Evolutionary conservation across 805 yeast genomes (phyloP).

Genomic region (Lachancea fermentati): DNA sequence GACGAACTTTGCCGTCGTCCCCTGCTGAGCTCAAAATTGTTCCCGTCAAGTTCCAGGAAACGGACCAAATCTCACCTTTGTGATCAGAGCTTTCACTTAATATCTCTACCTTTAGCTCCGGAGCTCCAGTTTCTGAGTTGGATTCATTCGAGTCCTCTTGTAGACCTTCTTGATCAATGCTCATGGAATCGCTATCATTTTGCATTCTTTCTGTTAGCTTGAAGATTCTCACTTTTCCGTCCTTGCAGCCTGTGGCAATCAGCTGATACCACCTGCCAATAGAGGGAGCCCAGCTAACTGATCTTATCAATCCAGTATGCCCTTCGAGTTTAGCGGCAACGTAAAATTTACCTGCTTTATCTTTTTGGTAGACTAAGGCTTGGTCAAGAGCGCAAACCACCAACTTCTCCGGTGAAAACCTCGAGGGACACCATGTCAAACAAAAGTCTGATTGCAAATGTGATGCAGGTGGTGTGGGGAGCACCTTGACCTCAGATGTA

Average conservation of each 20-base stretch:
- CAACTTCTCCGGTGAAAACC: constrained; percentile 73
- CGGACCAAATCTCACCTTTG: constrained; percentile 91
- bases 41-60: constrained; percentile 91
- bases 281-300: constrained; percentile 94
- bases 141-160: neutral
- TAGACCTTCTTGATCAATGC: constrained; percentile 16
- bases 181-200: constrained; percentile 12
- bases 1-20: constrained; percentile 85
- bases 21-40: constrained; percentile 91
- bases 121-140: neutral
- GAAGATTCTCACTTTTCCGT: constrained; percentile 84
- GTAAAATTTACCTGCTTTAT: constrained; percentile 45
- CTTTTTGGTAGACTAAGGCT: constrained; percentile 67
- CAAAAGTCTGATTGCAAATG: constrained; percentile 82
- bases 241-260: constrained; percentile 93
- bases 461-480: constrained; percentile 67
- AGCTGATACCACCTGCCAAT: constrained; percentile 87
- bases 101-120: constrained; percentile 44
- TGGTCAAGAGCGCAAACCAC: constrained; percentile 84
- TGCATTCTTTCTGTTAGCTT: constrained; percentile 47
- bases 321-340: constrained; percentile 68
- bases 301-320: constrained; percentile 79
- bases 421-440: constrained; percentile 85
- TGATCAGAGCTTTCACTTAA: constrained; percentile 71
- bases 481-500: constrained; percentile 61